A percentile compares a stretch with the other conserved stretches of the same genome.
These are phyloP conservation scores for Trichothecium sympodiale DNA, from an alignment of 2,329 filamentous ascomycete species.

Conservation along the genomic window DNA sequence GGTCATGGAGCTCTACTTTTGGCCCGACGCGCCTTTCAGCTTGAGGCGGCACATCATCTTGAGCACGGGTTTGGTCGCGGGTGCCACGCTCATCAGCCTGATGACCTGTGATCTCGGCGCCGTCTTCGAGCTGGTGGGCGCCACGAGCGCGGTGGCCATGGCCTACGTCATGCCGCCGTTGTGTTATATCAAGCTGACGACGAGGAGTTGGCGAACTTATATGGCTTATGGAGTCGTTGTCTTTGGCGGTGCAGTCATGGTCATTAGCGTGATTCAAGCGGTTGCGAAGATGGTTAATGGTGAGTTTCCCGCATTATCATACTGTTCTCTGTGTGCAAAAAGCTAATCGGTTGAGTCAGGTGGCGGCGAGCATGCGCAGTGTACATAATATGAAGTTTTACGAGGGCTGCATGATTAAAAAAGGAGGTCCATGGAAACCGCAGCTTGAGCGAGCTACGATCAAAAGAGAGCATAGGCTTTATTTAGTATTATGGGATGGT, in stretches of 20 bases:
- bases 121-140: conserved; percentile 92
- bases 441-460: too few relatives aligned
- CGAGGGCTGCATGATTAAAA: neutral
- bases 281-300: conserved; percentile 53
- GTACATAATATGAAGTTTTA: neutral
- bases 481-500: too few relatives aligned
- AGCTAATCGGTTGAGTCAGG: neutral
- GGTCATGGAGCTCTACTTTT: conserved; percentile 83
- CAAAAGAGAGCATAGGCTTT: too few relatives aligned
- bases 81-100: conserved; percentile 66
- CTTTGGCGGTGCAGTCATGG: conserved; percentile 74
- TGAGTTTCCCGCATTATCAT: conserved; percentile 15
- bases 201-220: conserved; percentile 60
- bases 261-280: conserved; percentile 66
- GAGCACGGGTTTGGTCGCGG: conserved; percentile 70
- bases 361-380: conserved; percentile 4
- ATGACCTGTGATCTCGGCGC: conserved; percentile 87
- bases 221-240: conserved; percentile 60
- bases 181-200: conserved; percentile 90
- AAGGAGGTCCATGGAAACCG: too few relatives aligned
- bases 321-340: neutral
- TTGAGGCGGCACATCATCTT: conserved; percentile 78
- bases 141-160: conserved; percentile 85
- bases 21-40: conserved; percentile 61
- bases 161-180: conserved; percentile 92